A percentile compares a stretch with the other conserved stretches of the same genome.
These are phyloP conservation scores for Salvia miltiorrhiza DNA, from an alignment of 257 asterid genomes.

Conservation along the genomic window DNA sequence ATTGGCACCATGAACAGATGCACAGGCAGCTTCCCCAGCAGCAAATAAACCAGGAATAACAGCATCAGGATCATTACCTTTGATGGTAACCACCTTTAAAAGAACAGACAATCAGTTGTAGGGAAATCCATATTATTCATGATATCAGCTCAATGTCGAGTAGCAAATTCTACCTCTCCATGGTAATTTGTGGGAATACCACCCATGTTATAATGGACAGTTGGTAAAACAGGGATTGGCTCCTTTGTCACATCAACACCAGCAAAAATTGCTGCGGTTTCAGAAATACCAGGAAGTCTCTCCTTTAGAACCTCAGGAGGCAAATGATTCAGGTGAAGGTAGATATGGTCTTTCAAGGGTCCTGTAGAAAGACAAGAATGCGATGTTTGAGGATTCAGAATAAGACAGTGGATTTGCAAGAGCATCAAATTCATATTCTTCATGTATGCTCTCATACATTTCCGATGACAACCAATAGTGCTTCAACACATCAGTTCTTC, in stretches of 20 bases:
- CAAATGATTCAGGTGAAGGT: slow-evolving; percentile 92
- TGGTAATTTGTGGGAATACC: slow-evolving; percentile 94
- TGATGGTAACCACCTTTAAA: slow-evolving; percentile 70
- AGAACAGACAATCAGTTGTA: slow-evolving; percentile 15
- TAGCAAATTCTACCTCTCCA: slow-evolving; percentile 68
- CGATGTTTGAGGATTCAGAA: not conserved
- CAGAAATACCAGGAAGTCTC: slow-evolving; percentile 98
- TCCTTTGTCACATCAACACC: slow-evolving; percentile 98
- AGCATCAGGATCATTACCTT: slow-evolving; percentile 68
- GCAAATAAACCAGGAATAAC: slow-evolving; percentile 89
- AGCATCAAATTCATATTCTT: not conserved
- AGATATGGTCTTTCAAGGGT: slow-evolving; percentile 90
- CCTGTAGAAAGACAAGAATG: slow-evolving; percentile 40
- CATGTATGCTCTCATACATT: not conserved
- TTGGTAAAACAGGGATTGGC: slow-evolving; percentile 96
- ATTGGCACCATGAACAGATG: slow-evolving; percentile 98
- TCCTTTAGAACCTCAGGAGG: slow-evolving; percentile 98
- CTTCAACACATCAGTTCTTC: not conserved
- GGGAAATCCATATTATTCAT: not conserved
- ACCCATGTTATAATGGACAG: slow-evolving; percentile 98
- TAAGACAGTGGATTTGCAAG: not conserved
- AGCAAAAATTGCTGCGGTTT: slow-evolving; percentile 96
- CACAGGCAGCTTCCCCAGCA: slow-evolving; percentile 99
- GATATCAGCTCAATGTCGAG: slow-evolving; percentile 10
- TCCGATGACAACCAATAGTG: slow-evolving; percentile 1